Base-by-base conservation (phyloP, 2,329 filamentous ascomycete genomes). In the Fusarium sp. region DNA sequence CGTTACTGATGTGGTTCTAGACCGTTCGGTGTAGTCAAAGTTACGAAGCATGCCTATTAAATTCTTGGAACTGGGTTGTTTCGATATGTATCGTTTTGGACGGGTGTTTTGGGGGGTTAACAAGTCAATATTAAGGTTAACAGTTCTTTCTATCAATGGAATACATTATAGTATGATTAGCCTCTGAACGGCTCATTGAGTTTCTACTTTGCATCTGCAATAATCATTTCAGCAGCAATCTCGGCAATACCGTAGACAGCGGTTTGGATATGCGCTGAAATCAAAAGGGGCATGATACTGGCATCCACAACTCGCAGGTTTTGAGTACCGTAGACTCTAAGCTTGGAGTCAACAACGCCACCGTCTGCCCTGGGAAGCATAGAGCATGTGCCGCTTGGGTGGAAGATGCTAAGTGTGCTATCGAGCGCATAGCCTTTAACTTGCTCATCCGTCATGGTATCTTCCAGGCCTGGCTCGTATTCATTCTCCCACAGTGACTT, bases 201-300 rank as follows among this genome's bases (percentile, higher is more conserved):
- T 2, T 9, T 6, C n/a, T 17, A 50, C 29, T 46, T 60, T 0
- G 41, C 31, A 27, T 51, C 61, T 67, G 36, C 33, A 7, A 69
- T 69, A 4, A 75, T 72, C 4, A 66, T 53, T 14, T 69, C 56
- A 10, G 76, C 71, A 11, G 73, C 72, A 66, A 79, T 82, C 69
- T 85, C 83, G 9, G 75, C 82, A 55, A 83, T 73, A 69, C 80
- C 82, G 54, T 84, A 84, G 1, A 84, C 79, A 1, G 78, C 77
- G 31, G 80, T 82, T 63, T 84, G 81, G 17, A 83, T 80, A 13
- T 82, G 76, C 1, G 64, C 79, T 73, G 71, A 81, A 71, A 55
- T 78, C 70, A 73, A 78, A 73, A 82, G 72, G 2, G 81, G 81
- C n/a, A 84, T 77, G 17, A 82, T 67, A 14, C 78, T 80, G 1